phyloP scores from a whole-genome alignment of 768 basidiomycete genomes.

The Boletus rufocinnamomeus region DNA sequence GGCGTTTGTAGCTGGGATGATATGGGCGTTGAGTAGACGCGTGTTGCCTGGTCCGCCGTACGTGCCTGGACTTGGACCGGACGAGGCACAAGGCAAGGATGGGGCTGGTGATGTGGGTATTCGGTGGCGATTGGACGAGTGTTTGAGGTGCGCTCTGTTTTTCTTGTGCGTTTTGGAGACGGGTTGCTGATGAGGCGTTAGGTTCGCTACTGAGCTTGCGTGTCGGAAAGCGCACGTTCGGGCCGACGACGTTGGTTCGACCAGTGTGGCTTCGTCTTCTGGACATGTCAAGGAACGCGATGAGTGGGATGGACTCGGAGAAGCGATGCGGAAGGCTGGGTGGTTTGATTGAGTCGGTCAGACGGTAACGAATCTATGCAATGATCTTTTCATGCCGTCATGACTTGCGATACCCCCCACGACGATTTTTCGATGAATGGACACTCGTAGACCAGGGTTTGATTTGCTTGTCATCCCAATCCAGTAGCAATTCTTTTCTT shows the following conservation, averaged over 20 bases:
- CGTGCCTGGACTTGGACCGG: constrained; percentile 43
- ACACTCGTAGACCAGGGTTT: constrained; percentile 1
- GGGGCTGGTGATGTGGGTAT: constrained; percentile 40
- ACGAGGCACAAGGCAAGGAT: constrained; percentile 40
- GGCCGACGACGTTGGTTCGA: neutral
- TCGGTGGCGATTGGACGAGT: constrained; percentile 81
- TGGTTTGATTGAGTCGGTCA: constrained; percentile 58
- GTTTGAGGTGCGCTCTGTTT: constrained; percentile 56
- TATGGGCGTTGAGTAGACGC: constrained; percentile 73
- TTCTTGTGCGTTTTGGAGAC: neutral
- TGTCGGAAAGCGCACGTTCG: constrained; percentile 59
- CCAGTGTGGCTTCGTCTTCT: constrained; percentile 17
- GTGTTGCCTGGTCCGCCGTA: constrained; percentile 78
- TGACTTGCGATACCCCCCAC: constrained; percentile 9
- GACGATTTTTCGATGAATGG: too few relatives aligned
- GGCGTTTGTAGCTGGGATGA: constrained; percentile 85
- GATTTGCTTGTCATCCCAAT: too few relatives aligned
- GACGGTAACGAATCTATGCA: neutral
- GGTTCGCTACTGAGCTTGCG: constrained; percentile 83
- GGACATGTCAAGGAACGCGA: constrained; percentile 39
- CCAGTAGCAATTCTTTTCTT: too few relatives aligned
- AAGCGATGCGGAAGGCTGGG: constrained; percentile 72
- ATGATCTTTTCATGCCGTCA: neutral
- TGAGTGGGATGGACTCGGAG: constrained; percentile 67
- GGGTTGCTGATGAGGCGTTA: constrained; percentile 26